Base-by-base conservation (phyloP, 1,139 yeast species). In the Diutina catenulata region DNA sequence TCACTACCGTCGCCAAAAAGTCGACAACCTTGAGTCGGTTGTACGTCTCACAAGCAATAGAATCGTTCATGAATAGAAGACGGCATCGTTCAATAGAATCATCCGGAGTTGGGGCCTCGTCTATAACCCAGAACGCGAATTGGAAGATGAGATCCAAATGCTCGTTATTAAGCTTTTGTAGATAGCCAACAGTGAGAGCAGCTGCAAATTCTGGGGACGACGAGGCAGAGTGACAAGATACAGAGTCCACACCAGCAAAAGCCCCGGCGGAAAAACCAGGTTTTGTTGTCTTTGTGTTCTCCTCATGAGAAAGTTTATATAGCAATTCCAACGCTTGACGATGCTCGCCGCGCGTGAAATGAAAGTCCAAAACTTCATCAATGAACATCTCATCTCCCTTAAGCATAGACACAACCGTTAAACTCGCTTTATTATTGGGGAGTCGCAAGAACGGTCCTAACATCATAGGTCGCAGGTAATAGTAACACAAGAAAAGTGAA, bases 361-460 rank as follows among this genome's bases (percentile, higher is more conserved):
- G 84, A 50, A 84, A 91, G 51, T 84, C 95, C 11, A 86, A 68
- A 33, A 91, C 62, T 47, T 87, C 96, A 35, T 70, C 71, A 48
- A 75, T 70, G 51, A 74, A 70, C 5, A 64, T 62, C 25, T 64
- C 59, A n/a, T 62, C 60, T 22, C 46, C 47, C 22, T 44, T 45
- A 21, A 13, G 26, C 35, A 19, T 16, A 6, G 24, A 21, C 2
- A 86, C 95, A 3, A 74, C 67, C 1, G 60, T 60, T 2, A 80
- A 68, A 49, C 80, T 80, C 59, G 96, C 86, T 43, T 66, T 64
- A 51, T 88, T 91, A 31, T 74, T 72, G 0, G 72, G 71, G 2
- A 87, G 67, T 39, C 97, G 64, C 6, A 91, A 66, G 25, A 91
- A 68, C 0, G 97, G 93, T 0, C 94, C 95, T 14, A 91, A 68